Percentiles rank a stretch among this genome's conserved stretches.
These are phyloP conservation scores for Garcia nutans DNA, from an alignment of 345 rosid genomes.

Conservation along the genomic window DNA sequence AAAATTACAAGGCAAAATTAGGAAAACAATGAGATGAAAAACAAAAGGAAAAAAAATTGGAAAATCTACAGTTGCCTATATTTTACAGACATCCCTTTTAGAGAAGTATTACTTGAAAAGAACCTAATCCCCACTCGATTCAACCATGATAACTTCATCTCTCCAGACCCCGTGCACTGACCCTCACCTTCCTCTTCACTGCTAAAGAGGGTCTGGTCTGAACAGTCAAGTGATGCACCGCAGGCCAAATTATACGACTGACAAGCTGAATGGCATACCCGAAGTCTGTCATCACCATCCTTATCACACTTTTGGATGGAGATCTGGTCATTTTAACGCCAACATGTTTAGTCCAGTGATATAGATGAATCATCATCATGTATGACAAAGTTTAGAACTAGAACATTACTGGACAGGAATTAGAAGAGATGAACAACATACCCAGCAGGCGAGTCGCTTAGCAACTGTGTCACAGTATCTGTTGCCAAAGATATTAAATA, in stretches of 20 bases:
- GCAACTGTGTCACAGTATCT: slow-evolving; percentile 88
- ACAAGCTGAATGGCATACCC: slow-evolving; percentile 95
- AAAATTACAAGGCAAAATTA: slow-evolving; percentile 19
- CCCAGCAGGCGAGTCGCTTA: slow-evolving; percentile 96
- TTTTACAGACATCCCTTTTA: slow-evolving; percentile 26
- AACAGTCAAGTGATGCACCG: slow-evolving; percentile 96
- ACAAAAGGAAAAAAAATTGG: neutral
- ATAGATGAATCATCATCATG: neutral
- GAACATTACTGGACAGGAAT: neutral
- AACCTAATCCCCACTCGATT: slow-evolving; percentile 42
- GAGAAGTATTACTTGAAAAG: slow-evolving; percentile 32
- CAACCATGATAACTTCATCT: slow-evolving; percentile 52
- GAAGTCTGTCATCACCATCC: slow-evolving; percentile 90
- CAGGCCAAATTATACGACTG: slow-evolving; percentile 86
- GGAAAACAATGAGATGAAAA: neutral
- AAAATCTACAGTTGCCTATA: slow-evolving; percentile 24
- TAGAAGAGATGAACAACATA: slow-evolving; percentile 25
- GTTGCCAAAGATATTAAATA: slow-evolving; percentile 73
- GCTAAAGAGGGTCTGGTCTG: slow-evolving; percentile 94
- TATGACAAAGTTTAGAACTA: too few relatives aligned
- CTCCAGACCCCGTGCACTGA: slow-evolving; percentile 86
- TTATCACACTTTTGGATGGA: slow-evolving; percentile 94
- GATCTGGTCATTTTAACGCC: slow-evolving; percentile 47
- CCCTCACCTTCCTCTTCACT: slow-evolving; percentile 68
- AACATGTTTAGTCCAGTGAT: neutral